Evolutionary conservation across 441 rosid genomes (phyloP), one percentile per base, ranked within the genome.

Genomic region (Hypseocharis bilobata): DNA sequence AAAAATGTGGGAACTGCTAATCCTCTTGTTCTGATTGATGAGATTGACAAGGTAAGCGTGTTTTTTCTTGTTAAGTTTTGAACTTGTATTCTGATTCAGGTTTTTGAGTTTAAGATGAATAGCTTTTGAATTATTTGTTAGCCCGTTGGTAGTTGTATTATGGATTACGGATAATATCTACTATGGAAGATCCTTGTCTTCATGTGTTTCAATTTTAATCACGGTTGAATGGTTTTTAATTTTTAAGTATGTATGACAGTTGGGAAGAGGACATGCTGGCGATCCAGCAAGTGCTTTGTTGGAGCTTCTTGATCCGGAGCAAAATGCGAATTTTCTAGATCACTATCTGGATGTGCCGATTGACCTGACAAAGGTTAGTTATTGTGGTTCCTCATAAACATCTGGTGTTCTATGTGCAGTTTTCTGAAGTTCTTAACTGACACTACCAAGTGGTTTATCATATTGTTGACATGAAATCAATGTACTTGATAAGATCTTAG

Each of bases 261-360:
- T 92, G 85, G 98, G 97, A 70, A 81, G 83, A 55, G 85, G 89
- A 72, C 92, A 84, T 68, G 70, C 81, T 54, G 97, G 98, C 10
- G 98, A 88, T 76, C 97, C 97, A 36, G 96, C 96, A 16, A 88
- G 96, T 70, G 98, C 98, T 20, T 70, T 93, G 81, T 79, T 93
- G 86, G 97, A 93, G 82, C 89, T 93, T 72, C 88, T 93, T 81
- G 98, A 93, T 78, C 97, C 98, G 30, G 95, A 91, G 72, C 98
- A 93, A 72, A 93, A 93, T 78, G 93, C 93, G 66, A 91, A 88
- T 71, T 93, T 93, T 72, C 80, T 86, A 54, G 98, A 93, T 74
- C 93, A 90, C 75, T 93, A 88, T 81, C 95, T 93, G 49, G 88
- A 93, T 68, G 95, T 93, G 69, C 81, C 96, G 32, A 86, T 93